Evolutionary conservation across 257 asterid genomes (phyloP).

Genomic region (Mentha longifolia): DNA sequence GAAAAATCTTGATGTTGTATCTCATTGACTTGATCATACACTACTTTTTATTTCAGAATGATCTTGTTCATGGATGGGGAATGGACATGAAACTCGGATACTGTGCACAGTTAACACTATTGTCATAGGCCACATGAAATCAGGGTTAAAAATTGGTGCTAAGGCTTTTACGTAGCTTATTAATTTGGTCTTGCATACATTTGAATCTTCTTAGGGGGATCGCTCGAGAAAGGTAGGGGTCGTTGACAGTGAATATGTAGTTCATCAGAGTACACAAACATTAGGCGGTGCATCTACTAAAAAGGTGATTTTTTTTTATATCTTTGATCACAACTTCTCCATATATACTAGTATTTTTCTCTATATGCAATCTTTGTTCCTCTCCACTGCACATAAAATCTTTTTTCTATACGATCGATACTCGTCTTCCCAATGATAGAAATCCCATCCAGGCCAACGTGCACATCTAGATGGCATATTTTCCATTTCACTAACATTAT

Average conservation of each 20-base stretch:
- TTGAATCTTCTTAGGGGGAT: conserved; percentile 61
- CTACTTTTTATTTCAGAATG: conserved; percentile 72
- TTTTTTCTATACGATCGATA: not conserved
- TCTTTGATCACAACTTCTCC: not conserved
- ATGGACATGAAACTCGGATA: conserved; percentile 97
- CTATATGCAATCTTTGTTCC: not conserved
- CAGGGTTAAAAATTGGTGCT: conserved; percentile 1
- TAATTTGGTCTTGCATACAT: conserved; percentile 14
- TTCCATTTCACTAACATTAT: conserved; percentile 10
- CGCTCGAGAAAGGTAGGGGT: conserved; percentile 85
- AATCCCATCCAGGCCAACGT: not conserved
- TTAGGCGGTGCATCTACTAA: conserved; percentile 76
- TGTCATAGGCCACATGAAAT: not conserved
- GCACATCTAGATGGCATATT: conserved; percentile 5
- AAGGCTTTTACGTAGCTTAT: not conserved
- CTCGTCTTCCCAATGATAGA: not conserved
- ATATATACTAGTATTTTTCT: not conserved
- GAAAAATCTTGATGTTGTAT: too few species aligned
- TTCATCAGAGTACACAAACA: conserved; percentile 95
- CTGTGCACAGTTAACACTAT: conserved; percentile 72
- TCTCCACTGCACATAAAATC: not conserved
- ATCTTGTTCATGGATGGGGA: conserved; percentile 99
- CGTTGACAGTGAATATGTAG: conserved; percentile 82
- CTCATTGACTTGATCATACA: too few species aligned
- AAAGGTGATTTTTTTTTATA: conserved; percentile 47